Base-by-base conservation (phyloP, 1,284 basidiomycete species). In the Erythrobasidium hasegawianum region DNA sequence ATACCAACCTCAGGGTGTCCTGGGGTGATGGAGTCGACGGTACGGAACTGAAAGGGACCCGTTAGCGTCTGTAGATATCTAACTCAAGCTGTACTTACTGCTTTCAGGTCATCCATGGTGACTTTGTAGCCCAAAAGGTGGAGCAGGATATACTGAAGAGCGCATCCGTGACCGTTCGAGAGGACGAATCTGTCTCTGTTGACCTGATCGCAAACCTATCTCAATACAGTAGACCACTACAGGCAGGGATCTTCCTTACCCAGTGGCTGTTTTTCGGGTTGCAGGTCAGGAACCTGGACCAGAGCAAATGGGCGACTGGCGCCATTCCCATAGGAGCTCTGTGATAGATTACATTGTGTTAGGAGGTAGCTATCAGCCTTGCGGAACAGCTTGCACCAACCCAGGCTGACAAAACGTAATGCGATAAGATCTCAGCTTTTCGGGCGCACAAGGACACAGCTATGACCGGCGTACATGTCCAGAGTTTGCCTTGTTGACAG, bases 1-100 rank as follows among this genome's bases (percentile, higher is more conserved):
- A 93, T 88, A 68, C 85, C 83, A 65, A 85, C 81, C 79, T 97
- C 93, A 40, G 92, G 92, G 81, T 96, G 92, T 74, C 93, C 93
- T 26, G 75, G 75, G n/a, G 57, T 64, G 47, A 27, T 68, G 27
- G 59, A 62, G 76, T 86, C 87, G 67, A 97, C 76, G 79, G 96
- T 92, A 59, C 75, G 71, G 75, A 75, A 75, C 71, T 72, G 66
- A 33, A 13, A 2, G 1, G 2, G 24, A n/a, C 33, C 16, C 14
- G 38, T 8, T 27, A 57, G 54, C 52, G 53, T 14, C 11, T 14
- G 2, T 33, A 54, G 38, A 27, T 16, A 49, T 24, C 45, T 20
- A 50, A 3, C 18, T 41, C 4, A n/a, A 38, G 38, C 11, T 16
- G 18, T 16, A 75, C 88, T 85, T 81, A 90, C 90, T 22, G 80